Conservation (phyloP, 306 rosid species). For the Casuarina equisetifolia region DNA sequence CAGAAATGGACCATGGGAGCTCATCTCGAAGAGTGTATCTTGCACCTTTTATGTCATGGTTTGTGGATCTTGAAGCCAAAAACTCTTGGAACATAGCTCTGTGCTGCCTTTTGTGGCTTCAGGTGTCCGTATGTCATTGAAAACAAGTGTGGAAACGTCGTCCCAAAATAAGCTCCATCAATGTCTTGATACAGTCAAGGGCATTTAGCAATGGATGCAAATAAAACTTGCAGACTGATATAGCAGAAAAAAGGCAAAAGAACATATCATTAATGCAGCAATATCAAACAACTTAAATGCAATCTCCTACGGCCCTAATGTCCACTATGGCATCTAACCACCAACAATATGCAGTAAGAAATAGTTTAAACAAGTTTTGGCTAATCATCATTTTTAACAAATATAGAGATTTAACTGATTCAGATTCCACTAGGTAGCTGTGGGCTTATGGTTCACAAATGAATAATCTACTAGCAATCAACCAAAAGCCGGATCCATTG, state of each 20-base stretch:
- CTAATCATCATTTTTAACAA: not conserved
- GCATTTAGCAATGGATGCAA: slow-evolving; percentile 12
- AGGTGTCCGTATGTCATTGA: slow-evolving; percentile 79
- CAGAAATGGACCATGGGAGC: slow-evolving; percentile 22
- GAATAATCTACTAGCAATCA: not conserved
- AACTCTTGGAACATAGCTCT: slow-evolving; percentile 75
- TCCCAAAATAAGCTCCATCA: slow-evolving; percentile 90
- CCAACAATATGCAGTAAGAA: not conserved
- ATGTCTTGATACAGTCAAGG: slow-evolving; percentile 60
- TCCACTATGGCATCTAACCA: not conserved
- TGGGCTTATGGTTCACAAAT: not conserved
- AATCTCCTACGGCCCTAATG: not conserved
- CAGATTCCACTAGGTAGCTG: not conserved
- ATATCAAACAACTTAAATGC: not conserved
- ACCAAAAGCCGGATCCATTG: not conserved
- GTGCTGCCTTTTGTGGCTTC: slow-evolving; percentile 71
- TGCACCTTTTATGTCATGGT: slow-evolving; percentile 42
- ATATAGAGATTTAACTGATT: not conserved
- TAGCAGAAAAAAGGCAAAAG: not conserved
- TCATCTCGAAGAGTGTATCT: slow-evolving; percentile 22
- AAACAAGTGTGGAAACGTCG: slow-evolving; percentile 78
- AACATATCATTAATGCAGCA: not conserved
- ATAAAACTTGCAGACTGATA: not conserved
- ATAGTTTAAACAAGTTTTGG: not conserved
- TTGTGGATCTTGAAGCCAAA: slow-evolving; percentile 85